Percentiles rank a stretch among this genome's conserved stretches.
phyloP scores from a whole-genome alignment of 2,329 filamentous ascomycete species.

The Colletotrichum orchidophilum region DNA sequence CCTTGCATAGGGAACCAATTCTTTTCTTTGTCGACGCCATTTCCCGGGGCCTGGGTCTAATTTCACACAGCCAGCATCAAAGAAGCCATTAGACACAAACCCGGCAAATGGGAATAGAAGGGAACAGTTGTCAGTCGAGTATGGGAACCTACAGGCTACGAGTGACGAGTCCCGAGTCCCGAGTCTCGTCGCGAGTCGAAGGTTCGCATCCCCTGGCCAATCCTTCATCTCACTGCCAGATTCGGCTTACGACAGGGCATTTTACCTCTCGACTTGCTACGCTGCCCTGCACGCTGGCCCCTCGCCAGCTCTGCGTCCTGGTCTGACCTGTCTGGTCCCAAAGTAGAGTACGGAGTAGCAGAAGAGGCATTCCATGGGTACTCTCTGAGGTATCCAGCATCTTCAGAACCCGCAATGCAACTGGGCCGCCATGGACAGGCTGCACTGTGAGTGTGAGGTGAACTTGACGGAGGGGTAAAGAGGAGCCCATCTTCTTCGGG shows the following conservation, averaged over 20 bases:
- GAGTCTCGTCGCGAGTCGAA: not conserved
- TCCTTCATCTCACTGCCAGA: constrained; percentile 29
- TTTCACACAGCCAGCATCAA: constrained; percentile 4
- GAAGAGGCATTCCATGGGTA: not conserved
- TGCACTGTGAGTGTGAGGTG: not conserved
- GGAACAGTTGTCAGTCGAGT: not conserved
- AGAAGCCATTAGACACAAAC: constrained; percentile 12
- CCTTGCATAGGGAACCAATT: not conserved
- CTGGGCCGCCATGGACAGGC: not conserved
- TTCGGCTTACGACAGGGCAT: constrained; percentile 17
- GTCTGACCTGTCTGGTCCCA: not conserved
- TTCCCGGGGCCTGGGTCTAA: constrained; percentile 13
- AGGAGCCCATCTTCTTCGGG: not conserved
- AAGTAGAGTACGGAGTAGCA: not conserved
- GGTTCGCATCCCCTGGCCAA: constrained; percentile 2
- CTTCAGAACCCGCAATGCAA: not conserved
- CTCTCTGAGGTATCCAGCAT: not conserved
- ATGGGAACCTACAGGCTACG: not conserved
- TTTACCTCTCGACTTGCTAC: not conserved
- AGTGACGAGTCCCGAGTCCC: not conserved
- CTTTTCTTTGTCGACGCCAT: constrained; percentile 9
- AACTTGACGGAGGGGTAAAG: not conserved
- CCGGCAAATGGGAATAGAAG: constrained; percentile 16
- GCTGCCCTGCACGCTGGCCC: constrained; percentile 4
- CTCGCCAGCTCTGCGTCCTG: not conserved